These are phyloP conservation scores for Ceratocystis cubensis DNA, from an alignment of 2,329 filamentous ascomycete species.

Conservation along the genomic window DNA sequence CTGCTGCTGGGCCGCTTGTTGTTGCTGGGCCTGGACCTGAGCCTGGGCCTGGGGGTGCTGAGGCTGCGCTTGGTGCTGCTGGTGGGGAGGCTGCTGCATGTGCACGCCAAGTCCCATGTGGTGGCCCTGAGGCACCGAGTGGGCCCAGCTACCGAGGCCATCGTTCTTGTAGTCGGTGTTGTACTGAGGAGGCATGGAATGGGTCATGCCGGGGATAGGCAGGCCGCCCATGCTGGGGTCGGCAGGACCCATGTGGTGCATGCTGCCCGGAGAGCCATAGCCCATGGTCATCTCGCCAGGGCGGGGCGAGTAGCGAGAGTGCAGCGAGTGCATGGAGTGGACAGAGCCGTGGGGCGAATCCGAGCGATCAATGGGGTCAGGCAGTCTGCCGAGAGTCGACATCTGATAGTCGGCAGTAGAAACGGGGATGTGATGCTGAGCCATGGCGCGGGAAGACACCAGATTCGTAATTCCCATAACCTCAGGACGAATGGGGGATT, in stretches of 20 bases:
- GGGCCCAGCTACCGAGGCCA: constrained; percentile 17
- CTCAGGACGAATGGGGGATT: constrained; percentile 22
- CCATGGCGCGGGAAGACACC: constrained; percentile 22
- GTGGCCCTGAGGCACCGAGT: constrained; percentile 12
- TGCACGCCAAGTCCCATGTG: constrained; percentile 26
- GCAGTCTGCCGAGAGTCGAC: constrained; percentile 24
- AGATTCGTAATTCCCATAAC: constrained; percentile 23
- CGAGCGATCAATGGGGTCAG: constrained; percentile 38
- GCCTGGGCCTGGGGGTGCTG: no score
- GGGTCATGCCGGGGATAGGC: constrained; percentile 26
- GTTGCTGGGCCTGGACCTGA: constrained; percentile 27
- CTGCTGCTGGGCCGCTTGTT: constrained; percentile 23
- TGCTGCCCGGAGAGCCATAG: constrained; percentile 42
- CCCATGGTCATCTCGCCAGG: constrained; percentile 25
- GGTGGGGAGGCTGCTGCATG: constrained; percentile 27
- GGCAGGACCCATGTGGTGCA: constrained; percentile 34
- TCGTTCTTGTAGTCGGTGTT: constrained; percentile 21
- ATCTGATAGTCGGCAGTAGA: constrained; percentile 25
- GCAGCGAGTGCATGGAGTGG: constrained; percentile 45
- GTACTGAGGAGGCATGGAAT: constrained; percentile 20
- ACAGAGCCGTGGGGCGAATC: constrained; percentile 49
- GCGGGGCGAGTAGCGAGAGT: constrained; percentile 38
- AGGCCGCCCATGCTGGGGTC: constrained; percentile 32
- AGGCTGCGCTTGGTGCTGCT: constrained; percentile 24
- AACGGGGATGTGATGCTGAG: constrained; percentile 23